Conservation (phyloP, 2,329 filamentous ascomycete genomes). For the Penicillium sp. region DNA sequence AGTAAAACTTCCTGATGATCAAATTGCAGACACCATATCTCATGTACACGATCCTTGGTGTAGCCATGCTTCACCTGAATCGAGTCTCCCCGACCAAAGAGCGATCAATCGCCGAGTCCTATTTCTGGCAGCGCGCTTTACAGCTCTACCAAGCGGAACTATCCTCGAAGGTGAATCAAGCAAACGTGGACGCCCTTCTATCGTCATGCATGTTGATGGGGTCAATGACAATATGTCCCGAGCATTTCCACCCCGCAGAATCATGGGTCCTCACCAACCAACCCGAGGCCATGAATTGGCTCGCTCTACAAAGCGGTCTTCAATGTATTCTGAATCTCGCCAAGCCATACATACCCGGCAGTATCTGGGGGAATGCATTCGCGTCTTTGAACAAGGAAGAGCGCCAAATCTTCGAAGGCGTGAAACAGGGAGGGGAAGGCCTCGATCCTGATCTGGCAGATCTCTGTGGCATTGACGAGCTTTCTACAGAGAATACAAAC, state of each 20-base stretch:
- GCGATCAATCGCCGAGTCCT: constrained; percentile 22
- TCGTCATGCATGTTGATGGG: constrained; percentile 35
- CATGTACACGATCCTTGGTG: constrained; percentile 32
- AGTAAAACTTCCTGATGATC: neutral
- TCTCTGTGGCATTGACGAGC: constrained; percentile 28
- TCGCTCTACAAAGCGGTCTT: constrained; percentile 30
- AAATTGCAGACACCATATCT: constrained; percentile 23
- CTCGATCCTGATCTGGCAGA: constrained; percentile 27
- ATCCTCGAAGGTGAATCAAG: constrained; percentile 9
- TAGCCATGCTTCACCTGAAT: constrained; percentile 28
- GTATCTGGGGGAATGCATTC: constrained; percentile 29
- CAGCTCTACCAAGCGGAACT: constrained; percentile 27
- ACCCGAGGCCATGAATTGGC: constrained; percentile 29
- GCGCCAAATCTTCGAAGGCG: constrained; percentile 11
- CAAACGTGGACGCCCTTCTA: constrained; percentile 27
- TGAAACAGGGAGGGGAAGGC: constrained; percentile 22
- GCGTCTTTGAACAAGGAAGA: constrained; percentile 14
- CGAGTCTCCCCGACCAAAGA: constrained; percentile 20
- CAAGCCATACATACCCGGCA: constrained; percentile 11
- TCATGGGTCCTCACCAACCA: constrained; percentile 31
- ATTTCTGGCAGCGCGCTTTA: constrained; percentile 32
- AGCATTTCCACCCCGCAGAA: constrained; percentile 21
- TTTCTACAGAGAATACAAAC: constrained; percentile 17
- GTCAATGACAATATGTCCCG: constrained; percentile 24
- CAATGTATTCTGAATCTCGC: constrained; percentile 21